Evolutionary conservation across 495 filamentous ascomycete genomes (phyloP).

Genomic region (Endocarpon pusillum): DNA sequence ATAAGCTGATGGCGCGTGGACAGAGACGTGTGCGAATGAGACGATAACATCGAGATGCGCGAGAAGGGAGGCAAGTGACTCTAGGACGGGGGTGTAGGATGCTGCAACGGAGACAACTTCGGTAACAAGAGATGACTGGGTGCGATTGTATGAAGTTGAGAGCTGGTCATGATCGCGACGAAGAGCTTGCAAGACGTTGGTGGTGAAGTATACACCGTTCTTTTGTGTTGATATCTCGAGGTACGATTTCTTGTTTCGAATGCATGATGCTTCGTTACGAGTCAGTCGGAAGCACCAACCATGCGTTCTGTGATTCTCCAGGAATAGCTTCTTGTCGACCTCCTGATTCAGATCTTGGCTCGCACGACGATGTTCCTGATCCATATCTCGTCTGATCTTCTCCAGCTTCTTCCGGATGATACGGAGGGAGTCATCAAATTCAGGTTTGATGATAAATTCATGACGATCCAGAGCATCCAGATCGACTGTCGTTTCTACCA

Average conservation of each 20-base stretch:
- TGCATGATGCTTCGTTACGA: slow-evolving; percentile 77
- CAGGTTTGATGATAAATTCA: slow-evolving; percentile 97
- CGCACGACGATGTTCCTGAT: slow-evolving; percentile 59
- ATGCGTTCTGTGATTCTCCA: slow-evolving; percentile 89
- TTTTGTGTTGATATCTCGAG: slow-evolving; percentile 97
- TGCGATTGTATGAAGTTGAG: slow-evolving; percentile 89
- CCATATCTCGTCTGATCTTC: slow-evolving; percentile 67
- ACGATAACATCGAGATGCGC: slow-evolving; percentile 96
- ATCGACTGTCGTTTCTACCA: slow-evolving; percentile 98
- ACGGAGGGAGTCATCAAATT: slow-evolving; percentile 81
- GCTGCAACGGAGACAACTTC: slow-evolving; percentile 89
- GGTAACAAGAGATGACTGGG: slow-evolving; percentile 75
- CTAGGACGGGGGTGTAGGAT: slow-evolving; percentile 87
- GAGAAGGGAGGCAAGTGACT: slow-evolving; percentile 72
- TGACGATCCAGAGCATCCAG: slow-evolving; percentile 91
- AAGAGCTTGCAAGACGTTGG: slow-evolving; percentile 58
- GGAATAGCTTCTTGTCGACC: slow-evolving; percentile 91
- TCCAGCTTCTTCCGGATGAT: slow-evolving; percentile 84
- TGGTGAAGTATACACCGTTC: slow-evolving; percentile 97
- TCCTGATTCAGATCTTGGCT: slow-evolving; percentile 79
- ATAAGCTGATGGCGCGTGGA: slow-evolving; percentile 85
- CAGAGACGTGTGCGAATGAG: slow-evolving; percentile 81
- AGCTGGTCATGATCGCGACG: slow-evolving; percentile 89
- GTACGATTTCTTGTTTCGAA: slow-evolving; percentile 77
- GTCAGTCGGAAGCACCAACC: slow-evolving; percentile 96